Evolutionary conservation across 106 monocot genomes (phyloP).

Genomic region (Dendrobium chrysotoxum): DNA sequence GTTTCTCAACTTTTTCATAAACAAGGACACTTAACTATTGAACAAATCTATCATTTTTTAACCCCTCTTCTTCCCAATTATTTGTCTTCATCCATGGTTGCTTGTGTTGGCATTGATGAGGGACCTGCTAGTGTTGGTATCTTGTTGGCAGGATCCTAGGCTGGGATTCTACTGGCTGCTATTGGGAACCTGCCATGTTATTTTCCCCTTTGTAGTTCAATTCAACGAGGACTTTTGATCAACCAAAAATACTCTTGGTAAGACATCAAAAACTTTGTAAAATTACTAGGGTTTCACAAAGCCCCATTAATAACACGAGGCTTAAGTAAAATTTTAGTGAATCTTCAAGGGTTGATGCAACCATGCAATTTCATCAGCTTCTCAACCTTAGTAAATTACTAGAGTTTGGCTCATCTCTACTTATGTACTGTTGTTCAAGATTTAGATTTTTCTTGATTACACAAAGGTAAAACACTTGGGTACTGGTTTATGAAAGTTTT

Average conservation of each 20-base stretch:
- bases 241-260: not conserved
- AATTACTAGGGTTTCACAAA: too few species aligned
- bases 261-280: not conserved
- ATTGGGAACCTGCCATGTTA: not conserved
- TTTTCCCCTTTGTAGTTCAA: not conserved
- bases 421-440: not conserved
- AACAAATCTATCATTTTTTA: not conserved
- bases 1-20: not conserved
- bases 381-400: not conserved
- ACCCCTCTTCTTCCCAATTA: not conserved
- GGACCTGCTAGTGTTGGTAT: not conserved
- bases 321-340: not conserved
- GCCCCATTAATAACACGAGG: not conserved
- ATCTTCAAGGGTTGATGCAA: not conserved
- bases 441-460: not conserved
- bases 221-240: not conserved
- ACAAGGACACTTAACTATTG: too few species aligned
- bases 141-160: not conserved
- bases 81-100: not conserved
- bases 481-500: not conserved
- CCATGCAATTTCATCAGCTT: not conserved
- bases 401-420: not conserved
- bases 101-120: not conserved
- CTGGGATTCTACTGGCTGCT: not conserved
- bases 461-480: not conserved